Conservation (phyloP, 805 yeast genomes). For the Ogataea henricii region DNA sequence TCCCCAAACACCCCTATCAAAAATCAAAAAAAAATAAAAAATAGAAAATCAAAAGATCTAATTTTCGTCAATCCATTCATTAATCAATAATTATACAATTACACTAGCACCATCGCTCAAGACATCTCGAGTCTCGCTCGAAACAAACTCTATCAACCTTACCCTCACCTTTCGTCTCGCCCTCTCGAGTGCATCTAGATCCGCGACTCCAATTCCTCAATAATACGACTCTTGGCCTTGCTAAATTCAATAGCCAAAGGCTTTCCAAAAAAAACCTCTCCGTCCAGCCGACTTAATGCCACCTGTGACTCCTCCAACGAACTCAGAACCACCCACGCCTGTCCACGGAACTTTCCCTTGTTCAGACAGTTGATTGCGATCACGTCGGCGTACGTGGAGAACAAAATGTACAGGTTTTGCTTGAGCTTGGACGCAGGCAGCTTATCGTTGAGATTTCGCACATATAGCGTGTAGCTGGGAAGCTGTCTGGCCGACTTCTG, state of each 20-base stretch:
- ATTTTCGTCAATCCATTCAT: too few species aligned
- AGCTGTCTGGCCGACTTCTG: constrained; percentile 2
- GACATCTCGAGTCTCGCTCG: too few species aligned
- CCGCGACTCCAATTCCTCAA: constrained; percentile 18
- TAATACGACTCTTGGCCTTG: constrained; percentile 32
- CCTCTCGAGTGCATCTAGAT: too few species aligned
- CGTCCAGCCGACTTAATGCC: constrained; percentile 51
- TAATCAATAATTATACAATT: too few species aligned
- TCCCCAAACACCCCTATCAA: too few species aligned
- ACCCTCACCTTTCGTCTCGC: neutral
- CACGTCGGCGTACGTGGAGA: constrained; percentile 67
- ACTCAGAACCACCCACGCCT: constrained; percentile 62
- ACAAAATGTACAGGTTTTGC: constrained; percentile 57
- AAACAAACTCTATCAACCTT: too few species aligned
- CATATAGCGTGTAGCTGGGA: constrained; percentile 50
- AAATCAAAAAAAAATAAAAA: too few species aligned
- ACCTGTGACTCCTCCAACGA: constrained; percentile 49
- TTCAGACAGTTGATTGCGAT: constrained; percentile 48
- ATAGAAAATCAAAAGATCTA: too few species aligned
- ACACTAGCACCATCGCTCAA: too few species aligned
- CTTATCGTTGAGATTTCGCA: constrained; percentile 61
- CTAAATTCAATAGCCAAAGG: constrained; percentile 48
- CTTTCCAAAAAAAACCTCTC: constrained; percentile 54
- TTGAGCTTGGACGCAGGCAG: constrained; percentile 46
- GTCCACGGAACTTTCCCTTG: constrained; percentile 55